Percentiles rank a stretch among this genome's conserved stretches.
Conservation (phyloP, 495 filamentous ascomycete species). For the Massariosphaeria phaeospora region DNA sequence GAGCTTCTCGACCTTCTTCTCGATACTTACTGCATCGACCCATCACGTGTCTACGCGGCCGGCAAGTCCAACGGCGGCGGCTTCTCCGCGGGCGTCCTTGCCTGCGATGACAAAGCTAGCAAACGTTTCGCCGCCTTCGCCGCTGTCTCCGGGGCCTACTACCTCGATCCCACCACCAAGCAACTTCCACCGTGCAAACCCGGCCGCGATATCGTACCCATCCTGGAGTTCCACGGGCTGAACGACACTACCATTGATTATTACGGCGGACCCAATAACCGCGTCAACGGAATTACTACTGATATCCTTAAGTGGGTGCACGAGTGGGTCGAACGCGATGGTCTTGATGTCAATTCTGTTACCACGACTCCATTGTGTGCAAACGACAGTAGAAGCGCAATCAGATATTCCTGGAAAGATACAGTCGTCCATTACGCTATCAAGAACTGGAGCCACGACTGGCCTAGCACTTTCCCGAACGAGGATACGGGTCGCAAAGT, state of each 20-base stretch:
- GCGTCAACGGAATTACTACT: not conserved
- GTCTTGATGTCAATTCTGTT: not conserved
- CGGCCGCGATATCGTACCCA: conserved; percentile 6
- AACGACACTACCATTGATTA: conserved; percentile 26
- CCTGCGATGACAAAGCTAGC: conserved; percentile 44
- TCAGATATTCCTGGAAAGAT: conserved; percentile 19
- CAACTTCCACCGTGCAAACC: conserved; percentile 21
- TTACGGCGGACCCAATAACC: conserved; percentile 8
- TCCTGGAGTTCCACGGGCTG: conserved; percentile 27
- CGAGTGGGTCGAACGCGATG: conserved; percentile 20
- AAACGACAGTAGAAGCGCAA: not conserved
- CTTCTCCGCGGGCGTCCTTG: conserved; percentile 50
- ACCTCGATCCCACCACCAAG: conserved; percentile 24
- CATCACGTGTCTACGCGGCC: conserved; percentile 49
- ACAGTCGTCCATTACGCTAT: conserved; percentile 18
- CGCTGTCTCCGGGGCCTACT: conserved; percentile 46
- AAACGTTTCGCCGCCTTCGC: conserved; percentile 46
- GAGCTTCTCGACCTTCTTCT: conserved; percentile 48
- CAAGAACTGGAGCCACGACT: conserved; percentile 24
- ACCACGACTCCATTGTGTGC: conserved; percentile 4
- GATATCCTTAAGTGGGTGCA: conserved; percentile 14
- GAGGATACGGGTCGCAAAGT: conserved; percentile 15
- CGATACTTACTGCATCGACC: conserved; percentile 49
- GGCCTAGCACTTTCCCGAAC: conserved; percentile 24
- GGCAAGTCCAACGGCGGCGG: conserved; percentile 60